Base-by-base conservation (phyloP, 129 eudicot species). In the Ambrosia artemisiifolia region DNA sequence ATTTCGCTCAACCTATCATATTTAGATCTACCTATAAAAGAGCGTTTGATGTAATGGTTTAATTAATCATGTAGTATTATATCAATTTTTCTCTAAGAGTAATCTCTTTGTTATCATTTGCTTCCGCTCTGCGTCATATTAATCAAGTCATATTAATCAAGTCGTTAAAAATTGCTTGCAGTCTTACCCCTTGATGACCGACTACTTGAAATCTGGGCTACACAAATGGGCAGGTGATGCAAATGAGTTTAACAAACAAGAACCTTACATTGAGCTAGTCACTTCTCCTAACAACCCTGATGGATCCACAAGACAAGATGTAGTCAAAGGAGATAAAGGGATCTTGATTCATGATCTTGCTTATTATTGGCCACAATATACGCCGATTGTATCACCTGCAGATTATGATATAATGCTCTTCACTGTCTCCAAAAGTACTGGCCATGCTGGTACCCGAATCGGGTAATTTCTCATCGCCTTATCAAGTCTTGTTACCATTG, bases 281-380 rank as follows among this genome's bases (percentile, higher is more conserved):
- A 95, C 99, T 7, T 95, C 99, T 42, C 99, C 99, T 16, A 95
- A 95, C 80, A 95, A 95, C 62, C 99, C 99, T 8, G 99, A 95
- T 79, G 99, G 99, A 46, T 79, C 76, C 19, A 69, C 81, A 38
- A 84, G 97, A 69, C 78, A 86, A 69, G 81, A 94, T 38, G 87
- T 90, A 55, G 97, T 88, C 32, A 90, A 88, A 69, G 81, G 86
- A 40, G 68, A 74, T 33, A 80, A 83, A 54, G 97, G 99, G 13
- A 81, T 86, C 32, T 38, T 86, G 73, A 68, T 95, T 51, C 89
- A 95, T 69, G 99, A 95, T 79, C 83, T 95, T 40, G 99, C 99
- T 67, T 95, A 95, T 70, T 95, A 91, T 70, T 95, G 99, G 99
- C 99, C 99, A 12, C 99, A 95, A 54, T 95, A 95, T 34, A 95